These are phyloP conservation scores for Thielaviopsis cerberus DNA, from an alignment of 2,329 filamentous ascomycete genomes.

Conservation along the genomic window DNA sequence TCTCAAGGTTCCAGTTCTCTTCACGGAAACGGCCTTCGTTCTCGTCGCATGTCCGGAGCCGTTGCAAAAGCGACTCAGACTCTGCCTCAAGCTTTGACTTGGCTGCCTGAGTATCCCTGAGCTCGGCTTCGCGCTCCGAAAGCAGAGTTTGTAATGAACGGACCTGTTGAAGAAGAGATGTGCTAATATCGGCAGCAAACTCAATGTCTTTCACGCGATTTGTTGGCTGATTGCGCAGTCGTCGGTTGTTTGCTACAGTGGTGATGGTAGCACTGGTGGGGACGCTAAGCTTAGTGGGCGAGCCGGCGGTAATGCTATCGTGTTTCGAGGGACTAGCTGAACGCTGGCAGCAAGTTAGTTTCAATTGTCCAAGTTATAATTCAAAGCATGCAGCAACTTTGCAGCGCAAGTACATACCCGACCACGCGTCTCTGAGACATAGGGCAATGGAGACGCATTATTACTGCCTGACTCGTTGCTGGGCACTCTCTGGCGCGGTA, in stretches of 20 bases:
- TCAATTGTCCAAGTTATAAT: background rate
- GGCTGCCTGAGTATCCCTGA: conserved; percentile 45
- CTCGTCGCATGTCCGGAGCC: conserved; percentile 69
- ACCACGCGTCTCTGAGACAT: conserved; percentile 32
- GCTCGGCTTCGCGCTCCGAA: conserved; percentile 68
- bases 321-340: conserved; percentile 61
- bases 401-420: conserved; percentile 23
- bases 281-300: conserved; percentile 74
- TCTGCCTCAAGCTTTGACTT: conserved; percentile 71
- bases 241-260: conserved; percentile 37
- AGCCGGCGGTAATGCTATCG: conserved; percentile 65
- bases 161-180: conserved; percentile 81
- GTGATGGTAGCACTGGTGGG: conserved; percentile 23
- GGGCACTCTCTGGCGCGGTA: conserved; percentile 65
- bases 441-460: conserved; percentile 27
- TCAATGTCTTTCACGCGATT: conserved; percentile 89
- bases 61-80: conserved; percentile 57
- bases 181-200: conserved; percentile 95
- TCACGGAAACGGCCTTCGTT: conserved; percentile 94
- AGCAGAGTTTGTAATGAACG: conserved; percentile 73
- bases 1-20: conserved; percentile 95
- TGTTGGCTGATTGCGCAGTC: conserved; percentile 73
- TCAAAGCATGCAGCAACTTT: background rate
- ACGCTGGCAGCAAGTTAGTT: conserved; percentile 26
- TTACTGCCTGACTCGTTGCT: conserved; percentile 37